These are phyloP conservation scores for Pyrenophora tritici-repentis DNA, from an alignment of 2,329 filamentous ascomycete species.

Conservation along the genomic window DNA sequence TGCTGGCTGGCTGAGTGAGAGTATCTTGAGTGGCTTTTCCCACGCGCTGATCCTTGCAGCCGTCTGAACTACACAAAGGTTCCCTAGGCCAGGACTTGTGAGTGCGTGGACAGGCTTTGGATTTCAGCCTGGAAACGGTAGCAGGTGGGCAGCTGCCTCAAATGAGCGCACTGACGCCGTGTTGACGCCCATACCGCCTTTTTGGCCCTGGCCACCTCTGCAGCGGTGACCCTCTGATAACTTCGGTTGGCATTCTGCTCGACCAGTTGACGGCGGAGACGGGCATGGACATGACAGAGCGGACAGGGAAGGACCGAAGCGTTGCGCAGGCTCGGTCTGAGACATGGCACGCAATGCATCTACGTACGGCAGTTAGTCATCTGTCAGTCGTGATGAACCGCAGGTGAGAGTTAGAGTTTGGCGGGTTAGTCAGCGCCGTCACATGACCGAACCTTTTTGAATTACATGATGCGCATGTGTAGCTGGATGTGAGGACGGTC, in stretches of 20 bases:
- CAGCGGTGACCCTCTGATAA: background rate
- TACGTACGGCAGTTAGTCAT: no score
- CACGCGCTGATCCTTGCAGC: constrained; percentile 2
- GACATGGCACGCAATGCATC: constrained; percentile 4
- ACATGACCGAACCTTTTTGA: no score
- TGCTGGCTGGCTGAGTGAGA: no score
- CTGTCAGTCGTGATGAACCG: no score
- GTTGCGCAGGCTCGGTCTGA: constrained; percentile 3
- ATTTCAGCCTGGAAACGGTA: no score
- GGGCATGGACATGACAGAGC: constrained; percentile 1
- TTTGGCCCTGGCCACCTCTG: background rate
- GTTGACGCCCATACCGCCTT: constrained; percentile 1
- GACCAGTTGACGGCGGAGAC: constrained; percentile 1
- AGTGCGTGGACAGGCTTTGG: no score
- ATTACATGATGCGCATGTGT: no score
- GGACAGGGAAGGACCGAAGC: constrained; percentile 1
- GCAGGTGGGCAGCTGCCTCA: background rate
- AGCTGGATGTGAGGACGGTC: no score
- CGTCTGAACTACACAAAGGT: background rate
- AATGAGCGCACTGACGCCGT: constrained; percentile 2
- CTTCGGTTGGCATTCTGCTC: constrained; percentile 4
- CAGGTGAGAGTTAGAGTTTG: no score
- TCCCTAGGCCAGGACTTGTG: background rate
- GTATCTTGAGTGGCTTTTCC: no score
- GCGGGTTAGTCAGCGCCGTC: no score